Evolutionary conservation across 2,329 filamentous ascomycete species (phyloP).

Genomic region (Setomelanomma holmii): DNA sequence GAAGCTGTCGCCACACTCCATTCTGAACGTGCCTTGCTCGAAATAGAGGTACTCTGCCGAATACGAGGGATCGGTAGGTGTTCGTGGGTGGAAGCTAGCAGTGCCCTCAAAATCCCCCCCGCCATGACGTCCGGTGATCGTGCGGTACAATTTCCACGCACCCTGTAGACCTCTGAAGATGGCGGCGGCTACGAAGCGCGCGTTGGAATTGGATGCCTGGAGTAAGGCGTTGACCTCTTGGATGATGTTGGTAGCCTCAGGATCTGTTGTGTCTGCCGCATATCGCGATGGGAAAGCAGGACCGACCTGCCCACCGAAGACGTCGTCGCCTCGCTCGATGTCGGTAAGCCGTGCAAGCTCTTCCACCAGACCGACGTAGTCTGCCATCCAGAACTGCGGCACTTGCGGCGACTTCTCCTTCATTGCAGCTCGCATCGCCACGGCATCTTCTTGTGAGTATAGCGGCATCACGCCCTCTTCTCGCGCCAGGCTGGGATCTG

Average conservation of each 20-base stretch:
- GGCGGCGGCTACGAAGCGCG: conserved; percentile 67
- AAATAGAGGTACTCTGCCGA: conserved; percentile 69
- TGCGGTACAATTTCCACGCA: conserved; percentile 69
- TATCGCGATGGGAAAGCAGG: conserved; percentile 49
- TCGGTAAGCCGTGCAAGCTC: conserved; percentile 68
- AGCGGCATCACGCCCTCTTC: conserved; percentile 5
- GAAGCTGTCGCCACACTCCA: conserved; percentile 64
- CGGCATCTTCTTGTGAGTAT: conserved; percentile 27
- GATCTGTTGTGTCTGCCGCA: conserved; percentile 33
- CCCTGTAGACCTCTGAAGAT: conserved; percentile 76
- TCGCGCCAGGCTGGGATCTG: conserved; percentile 27
- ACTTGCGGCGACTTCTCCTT: conserved; percentile 51
- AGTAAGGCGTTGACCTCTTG: conserved; percentile 54
- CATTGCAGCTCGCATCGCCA: conserved; percentile 55
- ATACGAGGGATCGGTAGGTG: conserved; percentile 56
- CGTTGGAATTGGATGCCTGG: conserved; percentile 52
- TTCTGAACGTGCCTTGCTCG: conserved; percentile 70
- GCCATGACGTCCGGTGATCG: conserved; percentile 63
- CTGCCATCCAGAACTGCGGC: conserved; percentile 81
- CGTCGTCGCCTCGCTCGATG: conserved; percentile 54
- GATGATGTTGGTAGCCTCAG: conserved; percentile 55
- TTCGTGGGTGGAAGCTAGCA: conserved; percentile 69
- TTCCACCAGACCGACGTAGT: conserved; percentile 79
- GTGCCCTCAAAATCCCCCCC: conserved; percentile 70
- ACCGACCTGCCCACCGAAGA: conserved; percentile 58